Evolutionary conservation across 2,329 filamentous ascomycete genomes (phyloP).

Genomic region (Ustilaginoidea virens): DNA sequence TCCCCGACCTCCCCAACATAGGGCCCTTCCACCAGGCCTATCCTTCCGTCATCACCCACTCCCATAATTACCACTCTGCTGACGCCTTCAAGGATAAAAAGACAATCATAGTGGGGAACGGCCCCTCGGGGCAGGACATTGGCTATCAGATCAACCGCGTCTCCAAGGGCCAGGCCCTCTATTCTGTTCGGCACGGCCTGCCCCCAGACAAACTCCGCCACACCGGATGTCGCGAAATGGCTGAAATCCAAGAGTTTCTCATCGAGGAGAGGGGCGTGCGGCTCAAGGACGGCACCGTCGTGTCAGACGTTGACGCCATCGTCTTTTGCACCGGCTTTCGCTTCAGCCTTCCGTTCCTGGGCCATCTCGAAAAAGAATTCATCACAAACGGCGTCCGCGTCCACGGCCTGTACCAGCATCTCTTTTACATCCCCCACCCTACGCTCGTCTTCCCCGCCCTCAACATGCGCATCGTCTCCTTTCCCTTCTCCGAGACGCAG

Average conservation of each 20-base stretch:
- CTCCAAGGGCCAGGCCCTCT: conserved; percentile 44
- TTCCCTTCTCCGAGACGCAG: conserved; percentile 66
- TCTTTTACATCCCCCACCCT: conserved; percentile 62
- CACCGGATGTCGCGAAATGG: conserved; percentile 32
- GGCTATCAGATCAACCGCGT: conserved; percentile 54
- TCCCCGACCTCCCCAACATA: conserved; percentile 49
- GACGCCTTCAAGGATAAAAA: conserved; percentile 51
- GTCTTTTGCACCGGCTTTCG: conserved; percentile 86
- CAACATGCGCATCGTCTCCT: conserved; percentile 76
- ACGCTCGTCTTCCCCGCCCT: conserved; percentile 65
- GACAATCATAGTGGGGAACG: conserved; percentile 72
- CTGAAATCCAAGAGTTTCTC: conserved; percentile 42
- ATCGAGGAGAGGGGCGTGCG: conserved; percentile 41
- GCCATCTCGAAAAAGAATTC: conserved; percentile 29
- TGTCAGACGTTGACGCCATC: conserved; percentile 55
- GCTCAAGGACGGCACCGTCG: conserved; percentile 50
- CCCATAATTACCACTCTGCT: conserved; percentile 63
- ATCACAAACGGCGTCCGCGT: conserved; percentile 56
- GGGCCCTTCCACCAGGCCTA: conserved; percentile 41
- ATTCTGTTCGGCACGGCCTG: conserved; percentile 42
- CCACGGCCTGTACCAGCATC: conserved; percentile 59
- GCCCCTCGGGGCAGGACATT: conserved; percentile 74
- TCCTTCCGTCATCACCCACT: conserved; percentile 51
- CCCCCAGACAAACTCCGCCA: conserved; percentile 27
- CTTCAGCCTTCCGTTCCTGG: conserved; percentile 64